Base-by-base conservation (phyloP, 805 yeast species). In the Jamesozyma lodderae region DNA sequence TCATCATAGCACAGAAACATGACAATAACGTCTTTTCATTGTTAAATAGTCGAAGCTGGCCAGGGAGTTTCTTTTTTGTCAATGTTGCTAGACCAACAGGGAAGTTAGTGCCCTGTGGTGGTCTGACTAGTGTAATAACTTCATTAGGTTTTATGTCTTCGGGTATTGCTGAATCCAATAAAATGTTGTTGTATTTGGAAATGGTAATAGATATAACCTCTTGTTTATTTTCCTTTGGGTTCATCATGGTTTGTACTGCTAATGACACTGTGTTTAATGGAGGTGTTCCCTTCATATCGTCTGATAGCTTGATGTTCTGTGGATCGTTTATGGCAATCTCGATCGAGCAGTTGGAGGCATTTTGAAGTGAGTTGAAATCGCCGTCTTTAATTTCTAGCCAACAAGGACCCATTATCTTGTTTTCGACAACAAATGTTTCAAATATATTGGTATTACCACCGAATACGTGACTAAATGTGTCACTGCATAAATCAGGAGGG, bases 341-440 rank as follows among this genome's bases (percentile, higher is more conserved):
- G n/a, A 83, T 69, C 40, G 74, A 73, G 61, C 94, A 84, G 63
- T 88, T 90, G 0, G 95, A 79, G 2, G 82, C 70, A 51, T 78
- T 80, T 37, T 69, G 71, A 29, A 79, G 59, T 0, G 74, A 58
- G 18, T 59, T 55, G 48, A 82, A 81, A 44, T 79, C 77, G 35
- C 79, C 81, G 36, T 73, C 70, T 31, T 70, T 66, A 37, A 92
- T 68, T 35, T 81, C 81, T 37, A 92, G 66, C 98, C 98, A 92
- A 58, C 97, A 87, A 3, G 98, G 98, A 8, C 98, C 98, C 96
- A 86, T 88, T 32, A 92, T 70, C 48, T 81, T 79, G 49, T 83
- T 70, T 57, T 80, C 85, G 19, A 88, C 51, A 9, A 86, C 92
- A 60, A 92, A 86, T 10, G 84, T 70, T 64, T 92, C 98, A 57